Conservation (phyloP, 805 yeast genomes). For the Ogataea polymorpha region DNA sequence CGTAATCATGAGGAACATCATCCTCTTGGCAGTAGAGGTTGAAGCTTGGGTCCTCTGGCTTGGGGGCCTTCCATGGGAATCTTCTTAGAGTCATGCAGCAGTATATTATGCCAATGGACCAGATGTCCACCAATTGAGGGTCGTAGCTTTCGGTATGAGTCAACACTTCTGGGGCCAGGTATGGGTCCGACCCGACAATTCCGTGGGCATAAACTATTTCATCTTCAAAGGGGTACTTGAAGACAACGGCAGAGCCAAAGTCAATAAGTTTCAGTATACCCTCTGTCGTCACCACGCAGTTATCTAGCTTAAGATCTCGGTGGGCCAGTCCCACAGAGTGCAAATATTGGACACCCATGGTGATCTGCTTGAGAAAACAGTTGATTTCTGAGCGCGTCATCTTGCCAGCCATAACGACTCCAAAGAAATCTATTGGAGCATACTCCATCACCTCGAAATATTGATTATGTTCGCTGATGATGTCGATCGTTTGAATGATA, state of each 20-base stretch:
- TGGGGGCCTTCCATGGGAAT: slow-evolving; percentile 87
- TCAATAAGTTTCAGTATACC: slow-evolving; percentile 79
- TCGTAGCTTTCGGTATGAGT: slow-evolving; percentile 54
- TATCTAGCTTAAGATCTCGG: slow-evolving; percentile 77
- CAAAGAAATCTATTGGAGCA: slow-evolving; percentile 80
- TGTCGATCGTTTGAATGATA: slow-evolving; percentile 73
- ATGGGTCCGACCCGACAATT: slow-evolving; percentile 83
- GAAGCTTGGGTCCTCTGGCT: slow-evolving; percentile 65
- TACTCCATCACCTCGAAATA: slow-evolving; percentile 84
- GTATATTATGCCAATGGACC: slow-evolving; percentile 82
- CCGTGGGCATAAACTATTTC: slow-evolving; percentile 63
- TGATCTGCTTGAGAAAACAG: slow-evolving; percentile 74
- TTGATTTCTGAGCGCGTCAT: slow-evolving; percentile 80
- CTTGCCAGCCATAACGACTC: slow-evolving; percentile 82
- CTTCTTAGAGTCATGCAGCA: slow-evolving; percentile 85
- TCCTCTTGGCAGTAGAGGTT: slow-evolving; percentile 62
- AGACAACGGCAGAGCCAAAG: slow-evolving; percentile 82
- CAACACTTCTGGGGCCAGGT: slow-evolving; percentile 79
- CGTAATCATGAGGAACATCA: slow-evolving; percentile 75
- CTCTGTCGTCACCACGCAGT: slow-evolving; percentile 70
- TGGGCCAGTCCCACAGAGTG: slow-evolving; percentile 81
- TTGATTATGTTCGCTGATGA: slow-evolving; percentile 63
- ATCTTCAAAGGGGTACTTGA: slow-evolving; percentile 70
- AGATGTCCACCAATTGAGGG: slow-evolving; percentile 75
- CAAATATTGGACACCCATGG: slow-evolving; percentile 67